Evolutionary conservation across 129 eudicot genomes (phyloP).

Genomic region (Oenanthe sinensis): DNA sequence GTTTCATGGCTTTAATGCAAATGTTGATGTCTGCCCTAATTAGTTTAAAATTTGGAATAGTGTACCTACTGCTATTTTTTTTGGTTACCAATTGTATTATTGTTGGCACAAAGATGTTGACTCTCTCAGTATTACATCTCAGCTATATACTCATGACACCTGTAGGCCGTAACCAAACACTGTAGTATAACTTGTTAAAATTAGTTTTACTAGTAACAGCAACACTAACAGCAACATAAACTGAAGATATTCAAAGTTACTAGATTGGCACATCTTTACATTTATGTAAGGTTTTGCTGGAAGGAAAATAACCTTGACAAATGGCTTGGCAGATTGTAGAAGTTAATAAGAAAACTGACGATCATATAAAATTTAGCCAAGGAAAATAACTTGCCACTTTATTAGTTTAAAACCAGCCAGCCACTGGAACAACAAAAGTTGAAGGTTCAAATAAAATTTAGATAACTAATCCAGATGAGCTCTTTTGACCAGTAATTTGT

Average conservation of each 20-base stretch:
- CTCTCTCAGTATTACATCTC: neutral
- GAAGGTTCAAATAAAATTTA: neutral
- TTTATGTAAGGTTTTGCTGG: no score
- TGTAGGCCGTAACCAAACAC: neutral
- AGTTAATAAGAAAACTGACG: neutral
- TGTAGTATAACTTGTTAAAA: neutral
- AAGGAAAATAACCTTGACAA: no score
- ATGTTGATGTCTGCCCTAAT: neutral
- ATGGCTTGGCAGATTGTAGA: neutral
- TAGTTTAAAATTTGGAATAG: neutral
- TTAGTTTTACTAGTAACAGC: neutral
- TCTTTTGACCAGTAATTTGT: neutral
- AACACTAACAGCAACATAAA: neutral
- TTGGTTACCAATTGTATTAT: neutral
- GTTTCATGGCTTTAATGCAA: neutral
- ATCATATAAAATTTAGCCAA: neutral
- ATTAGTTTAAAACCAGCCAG: neutral
- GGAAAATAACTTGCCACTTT: neutral
- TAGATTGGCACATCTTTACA: neutral
- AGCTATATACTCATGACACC: neutral
- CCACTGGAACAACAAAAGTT: neutral
- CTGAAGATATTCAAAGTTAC: neutral
- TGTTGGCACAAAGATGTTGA: neutral
- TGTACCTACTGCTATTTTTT: neutral
- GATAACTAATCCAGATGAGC: neutral